These are phyloP conservation scores for Rubia balearica DNA, from an alignment of 305 asterid species.

Conservation along the genomic window DNA sequence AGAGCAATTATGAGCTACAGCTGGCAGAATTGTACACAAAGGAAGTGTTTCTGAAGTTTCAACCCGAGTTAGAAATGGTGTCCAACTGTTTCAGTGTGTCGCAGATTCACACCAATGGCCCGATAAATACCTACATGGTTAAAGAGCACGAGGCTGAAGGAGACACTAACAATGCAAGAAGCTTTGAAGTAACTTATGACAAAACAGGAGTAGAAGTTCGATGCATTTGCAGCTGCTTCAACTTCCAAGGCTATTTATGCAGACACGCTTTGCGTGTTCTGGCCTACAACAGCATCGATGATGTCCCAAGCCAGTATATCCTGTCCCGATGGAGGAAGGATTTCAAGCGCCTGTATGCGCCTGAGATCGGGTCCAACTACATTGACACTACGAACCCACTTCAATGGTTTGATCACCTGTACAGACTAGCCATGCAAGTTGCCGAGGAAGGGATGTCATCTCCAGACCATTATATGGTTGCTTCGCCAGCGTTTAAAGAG, in stretches of 20 bases:
- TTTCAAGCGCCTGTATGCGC: conserved; percentile 44
- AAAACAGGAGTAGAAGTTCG: conserved; percentile 59
- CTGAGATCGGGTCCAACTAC: conserved; percentile 41
- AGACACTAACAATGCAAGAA: conserved; percentile 28
- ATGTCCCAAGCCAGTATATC: conserved; percentile 53
- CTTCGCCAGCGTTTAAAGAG: conserved; percentile 70
- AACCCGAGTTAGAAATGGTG: conserved; percentile 53
- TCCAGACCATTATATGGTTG: conserved; percentile 57
- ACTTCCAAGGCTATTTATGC: conserved; percentile 62
- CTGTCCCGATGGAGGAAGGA: conserved; percentile 83
- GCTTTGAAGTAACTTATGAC: conserved; percentile 60
- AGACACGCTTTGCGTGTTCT: conserved; percentile 60
- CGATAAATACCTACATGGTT: conserved; percentile 48
- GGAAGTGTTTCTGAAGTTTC: conserved; percentile 57
- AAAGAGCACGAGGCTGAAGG: conserved; percentile 45
- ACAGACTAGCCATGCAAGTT: conserved; percentile 66
- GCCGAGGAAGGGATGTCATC: conserved; percentile 64
- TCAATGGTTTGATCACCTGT: conserved; percentile 64
- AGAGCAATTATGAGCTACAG: conserved; percentile 49
- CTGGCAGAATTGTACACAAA: conserved; percentile 54
- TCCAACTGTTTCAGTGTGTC: conserved; percentile 44
- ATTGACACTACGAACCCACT: conserved; percentile 59
- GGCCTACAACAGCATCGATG: conserved; percentile 44
- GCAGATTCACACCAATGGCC: conserved; percentile 52
- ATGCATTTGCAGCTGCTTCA: conserved; percentile 70